Base-by-base conservation (phyloP, 2,329 filamentous ascomycete genomes). In the Colletotrichum limetticola region DNA sequence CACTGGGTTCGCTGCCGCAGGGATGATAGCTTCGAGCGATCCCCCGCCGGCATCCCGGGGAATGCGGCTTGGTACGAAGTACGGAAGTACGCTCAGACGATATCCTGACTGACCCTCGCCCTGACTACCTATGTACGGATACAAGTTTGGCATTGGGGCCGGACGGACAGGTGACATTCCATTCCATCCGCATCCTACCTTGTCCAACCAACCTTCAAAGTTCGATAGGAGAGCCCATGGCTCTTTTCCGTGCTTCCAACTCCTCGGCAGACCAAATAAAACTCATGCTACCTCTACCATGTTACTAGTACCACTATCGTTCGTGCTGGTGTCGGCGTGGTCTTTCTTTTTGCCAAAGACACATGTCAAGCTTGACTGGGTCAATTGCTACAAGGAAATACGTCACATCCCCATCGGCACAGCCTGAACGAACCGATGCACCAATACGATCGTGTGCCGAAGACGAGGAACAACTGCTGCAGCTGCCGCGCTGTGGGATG, bases 11-110 rank as follows among this genome's bases (percentile, higher is more conserved):
- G 46, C 46, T 71, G 42, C 52, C 55, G 66, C 65, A 73, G 67
- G 67, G 67, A 61, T 64, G 52, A 64, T 52, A 61, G 61, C 70
- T 70, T 71, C 59, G 30, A 30, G 42, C n/a, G 32, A 64, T 42
- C 65, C 12, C 37, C 52, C 58, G 37, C 69, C 64, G 58, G 66
- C 42, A 42, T 57, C 42, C 59, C 69, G 65, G 69, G 69, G 65
- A 72, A 63, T 66, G 56, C 69, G 64, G 64, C 63, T 59, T 69
- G 69, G 22, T 59, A 58, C 58, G 49, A 32, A 16, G 22, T 59
- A 58, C 58, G 49, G 49, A 32, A 42, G 22, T 59, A 58, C 58
- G 49, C 35, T 55, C 30, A 63, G 37, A 24, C 69, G 65, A 52
- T 37, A 30, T 35, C 52, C 35, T 28, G 35, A 26, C 35, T 28